Percentiles rank a stretch among this genome's conserved stretches.
Conservation (phyloP, 768 basidiomycete species). For the Amanita subjunquillea region DNA sequence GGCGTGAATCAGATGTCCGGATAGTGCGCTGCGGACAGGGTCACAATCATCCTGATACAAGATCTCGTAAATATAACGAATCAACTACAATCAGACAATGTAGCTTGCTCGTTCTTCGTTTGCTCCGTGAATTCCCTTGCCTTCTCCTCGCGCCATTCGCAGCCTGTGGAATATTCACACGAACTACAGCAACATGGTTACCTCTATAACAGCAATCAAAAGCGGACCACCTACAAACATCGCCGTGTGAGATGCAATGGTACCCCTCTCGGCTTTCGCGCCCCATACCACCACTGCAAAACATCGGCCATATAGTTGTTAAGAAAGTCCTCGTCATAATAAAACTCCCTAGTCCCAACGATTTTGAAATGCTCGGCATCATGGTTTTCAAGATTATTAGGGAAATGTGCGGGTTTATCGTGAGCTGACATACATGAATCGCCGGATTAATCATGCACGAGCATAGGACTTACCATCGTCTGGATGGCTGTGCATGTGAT, state of each 20-base stretch:
- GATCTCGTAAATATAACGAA: not conserved
- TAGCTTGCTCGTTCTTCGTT: not conserved
- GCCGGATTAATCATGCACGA: not conserved
- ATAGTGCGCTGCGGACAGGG: not conserved
- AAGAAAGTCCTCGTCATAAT: conserved; percentile 41
- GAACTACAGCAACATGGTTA: conserved; percentile 23
- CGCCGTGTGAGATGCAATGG: conserved; percentile 43
- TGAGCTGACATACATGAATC: not conserved
- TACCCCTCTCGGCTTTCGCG: conserved; percentile 63
- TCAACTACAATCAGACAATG: not conserved
- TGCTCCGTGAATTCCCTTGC: conserved; percentile 24
- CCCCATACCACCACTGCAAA: conserved; percentile 69
- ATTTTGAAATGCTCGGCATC: conserved; percentile 27
- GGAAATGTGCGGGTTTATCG: not conserved
- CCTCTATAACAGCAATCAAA: not conserved
- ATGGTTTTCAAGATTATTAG: conserved; percentile 3
- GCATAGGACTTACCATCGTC: not conserved
- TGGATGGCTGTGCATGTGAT: not conserved
- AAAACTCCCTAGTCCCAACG: conserved; percentile 58
- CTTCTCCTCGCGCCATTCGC: conserved; percentile 71
- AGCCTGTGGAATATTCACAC: conserved; percentile 67
- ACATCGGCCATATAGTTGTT: conserved; percentile 41
- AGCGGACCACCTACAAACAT: conserved; percentile 46
- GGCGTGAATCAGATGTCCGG: too few species aligned
- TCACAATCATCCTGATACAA: not conserved